Percentiles rank a stretch among this genome's conserved stretches.
phyloP scores from a whole-genome alignment of 306 rosid genomes.

The Lathyrus sativus region DNA sequence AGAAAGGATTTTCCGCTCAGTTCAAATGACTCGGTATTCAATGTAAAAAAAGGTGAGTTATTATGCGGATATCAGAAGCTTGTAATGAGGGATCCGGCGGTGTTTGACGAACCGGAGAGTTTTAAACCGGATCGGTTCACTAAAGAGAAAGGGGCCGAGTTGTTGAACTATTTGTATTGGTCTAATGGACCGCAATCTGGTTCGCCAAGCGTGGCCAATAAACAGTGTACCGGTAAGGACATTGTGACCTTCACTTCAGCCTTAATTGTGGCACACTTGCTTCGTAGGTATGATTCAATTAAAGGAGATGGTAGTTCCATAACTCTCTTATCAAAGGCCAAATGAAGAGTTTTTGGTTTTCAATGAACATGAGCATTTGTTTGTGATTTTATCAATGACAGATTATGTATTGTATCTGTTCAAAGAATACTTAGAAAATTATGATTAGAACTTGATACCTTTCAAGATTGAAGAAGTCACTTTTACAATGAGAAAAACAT shows the following conservation, averaged over 20 bases:
- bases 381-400: neutral
- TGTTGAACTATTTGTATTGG: conserved; percentile 73
- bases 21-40: conserved; percentile 59
- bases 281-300: conserved; percentile 75
- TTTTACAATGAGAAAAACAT: conserved; percentile 12
- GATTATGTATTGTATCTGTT: neutral
- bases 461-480: conserved; percentile 7
- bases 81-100: conserved; percentile 65
- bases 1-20: conserved; percentile 68
- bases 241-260: conserved; percentile 59
- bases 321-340: conserved; percentile 60
- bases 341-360: conserved; percentile 30
- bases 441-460: neutral
- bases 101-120: conserved; percentile 70
- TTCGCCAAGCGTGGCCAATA: conserved; percentile 55
- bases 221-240: conserved; percentile 87
- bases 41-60: conserved; percentile 81
- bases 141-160: conserved; percentile 49
- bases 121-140: conserved; percentile 81
- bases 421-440: neutral
- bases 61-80: conserved; percentile 78
- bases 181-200: conserved; percentile 91
- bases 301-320: conserved; percentile 57
- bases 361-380: neutral
- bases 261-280: conserved; percentile 59